These are phyloP conservation scores for Schwanniomyces pseudopolymorphus DNA, from an alignment of 805 yeast genomes.

Conservation along the genomic window DNA sequence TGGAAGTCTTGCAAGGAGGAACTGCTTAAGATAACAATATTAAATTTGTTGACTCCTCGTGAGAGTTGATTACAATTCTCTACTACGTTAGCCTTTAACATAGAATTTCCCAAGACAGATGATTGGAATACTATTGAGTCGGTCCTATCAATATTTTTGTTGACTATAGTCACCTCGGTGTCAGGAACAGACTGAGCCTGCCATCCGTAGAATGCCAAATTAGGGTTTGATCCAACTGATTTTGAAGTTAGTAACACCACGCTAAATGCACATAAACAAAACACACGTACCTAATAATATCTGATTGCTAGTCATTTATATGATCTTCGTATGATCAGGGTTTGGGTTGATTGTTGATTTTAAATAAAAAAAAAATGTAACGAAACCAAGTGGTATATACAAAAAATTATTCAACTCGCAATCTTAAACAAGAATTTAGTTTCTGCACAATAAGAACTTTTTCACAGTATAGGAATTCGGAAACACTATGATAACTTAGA, in stretches of 20 bases:
- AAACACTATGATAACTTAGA: neutral
- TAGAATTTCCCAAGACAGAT: slow-evolving; percentile 8
- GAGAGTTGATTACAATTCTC: slow-evolving; percentile 4
- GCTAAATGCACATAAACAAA: neutral
- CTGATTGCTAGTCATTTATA: slow-evolving; percentile 17
- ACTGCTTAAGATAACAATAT: slow-evolving; percentile 35
- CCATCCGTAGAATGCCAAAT: slow-evolving; percentile 60
- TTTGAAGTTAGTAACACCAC: slow-evolving; percentile 7
- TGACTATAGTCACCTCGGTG: slow-evolving; percentile 39
- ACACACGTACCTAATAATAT: slow-evolving; percentile 20
- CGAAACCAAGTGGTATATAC: neutral
- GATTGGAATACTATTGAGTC: slow-evolving; percentile 15
- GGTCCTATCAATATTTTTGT: slow-evolving; percentile 15
- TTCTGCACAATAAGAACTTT: neutral
- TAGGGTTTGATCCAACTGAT: slow-evolving; percentile 56
- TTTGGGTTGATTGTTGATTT: neutral
- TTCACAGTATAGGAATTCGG: neutral
- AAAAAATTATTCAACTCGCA: slow-evolving; percentile 1
- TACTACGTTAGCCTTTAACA: slow-evolving; percentile 2
- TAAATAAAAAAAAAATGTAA: neutral
- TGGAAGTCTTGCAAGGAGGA: slow-evolving; percentile 41
- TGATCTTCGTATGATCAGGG: neutral
- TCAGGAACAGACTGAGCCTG: slow-evolving; percentile 46
- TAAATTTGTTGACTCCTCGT: slow-evolving; percentile 21
- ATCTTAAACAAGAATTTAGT: neutral